Conservation (phyloP, 164 flowering plant genomes). For the Macadamia integrifolia region DNA sequence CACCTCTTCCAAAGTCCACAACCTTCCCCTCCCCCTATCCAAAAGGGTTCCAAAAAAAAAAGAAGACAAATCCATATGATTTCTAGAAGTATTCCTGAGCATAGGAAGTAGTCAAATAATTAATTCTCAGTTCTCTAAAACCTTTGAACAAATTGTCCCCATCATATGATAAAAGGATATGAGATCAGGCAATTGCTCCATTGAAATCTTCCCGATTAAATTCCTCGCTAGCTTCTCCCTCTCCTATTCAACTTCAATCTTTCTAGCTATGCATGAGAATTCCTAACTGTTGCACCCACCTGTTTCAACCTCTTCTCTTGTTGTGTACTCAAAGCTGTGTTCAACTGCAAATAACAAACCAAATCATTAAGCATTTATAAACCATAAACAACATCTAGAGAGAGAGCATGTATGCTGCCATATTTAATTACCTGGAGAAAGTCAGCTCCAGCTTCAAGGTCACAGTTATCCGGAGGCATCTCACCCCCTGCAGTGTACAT, state of each 20-base stretch:
- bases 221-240: slow-evolving; percentile 44
- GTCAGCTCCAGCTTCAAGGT: slow-evolving; percentile 61
- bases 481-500: slow-evolving; percentile 31
- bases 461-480: slow-evolving; percentile 29
- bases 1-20: too few relatives aligned
- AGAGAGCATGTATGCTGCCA: not conserved
- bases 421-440: slow-evolving; percentile 48
- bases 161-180: slow-evolving; percentile 56
- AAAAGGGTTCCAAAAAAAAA: too few relatives aligned
- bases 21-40: too few relatives aligned
- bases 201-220: slow-evolving; percentile 53
- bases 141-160: slow-evolving; percentile 56
- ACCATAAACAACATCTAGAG: not conserved
- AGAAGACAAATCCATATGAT: too few relatives aligned
- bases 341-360: slow-evolving; percentile 38
- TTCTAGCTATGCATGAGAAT: slow-evolving; percentile 33
- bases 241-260: slow-evolving; percentile 38
- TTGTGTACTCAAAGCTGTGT: slow-evolving; percentile 49
- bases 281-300: slow-evolving; percentile 78
- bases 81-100: not conserved
- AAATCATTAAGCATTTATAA: not conserved
- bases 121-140: slow-evolving; percentile 24
- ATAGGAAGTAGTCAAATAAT: not conserved
- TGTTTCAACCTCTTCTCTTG: slow-evolving; percentile 60
- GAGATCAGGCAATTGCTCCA: slow-evolving; percentile 55